phyloP scores from a whole-genome alignment of 805 yeast species.

The Hanseniaspora lachancei region DNA sequence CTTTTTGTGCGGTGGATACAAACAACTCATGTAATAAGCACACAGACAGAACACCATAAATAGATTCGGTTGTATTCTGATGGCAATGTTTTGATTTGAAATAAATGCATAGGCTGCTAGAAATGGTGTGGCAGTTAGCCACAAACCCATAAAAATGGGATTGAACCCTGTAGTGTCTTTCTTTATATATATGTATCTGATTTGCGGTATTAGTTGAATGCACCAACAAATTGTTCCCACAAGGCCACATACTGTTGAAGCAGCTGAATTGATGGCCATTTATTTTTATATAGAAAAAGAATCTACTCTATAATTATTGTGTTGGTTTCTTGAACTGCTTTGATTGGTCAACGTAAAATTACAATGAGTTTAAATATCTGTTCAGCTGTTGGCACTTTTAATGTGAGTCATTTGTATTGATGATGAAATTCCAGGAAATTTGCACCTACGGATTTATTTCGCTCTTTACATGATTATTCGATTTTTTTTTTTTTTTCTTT shows the following conservation, averaged over 20 bases:
- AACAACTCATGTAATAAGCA: slow-evolving; percentile 55
- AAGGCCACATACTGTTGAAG: slow-evolving; percentile 69
- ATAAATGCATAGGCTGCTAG: slow-evolving; percentile 73
- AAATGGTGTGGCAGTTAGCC: slow-evolving; percentile 72
- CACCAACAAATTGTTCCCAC: slow-evolving; percentile 90
- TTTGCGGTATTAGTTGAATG: slow-evolving; percentile 77
- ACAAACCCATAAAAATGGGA: slow-evolving; percentile 72
- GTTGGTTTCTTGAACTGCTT: too few relatives aligned
- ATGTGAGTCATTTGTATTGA: too few relatives aligned
- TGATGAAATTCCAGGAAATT: too few relatives aligned
- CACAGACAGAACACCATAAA: slow-evolving; percentile 58
- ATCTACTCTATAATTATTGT: too few relatives aligned
- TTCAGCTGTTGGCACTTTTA: too few relatives aligned
- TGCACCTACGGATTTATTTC: too few relatives aligned
- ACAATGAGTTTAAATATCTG: too few relatives aligned
- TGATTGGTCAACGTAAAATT: background rate
- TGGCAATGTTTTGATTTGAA: slow-evolving; percentile 56
- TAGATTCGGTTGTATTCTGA: slow-evolving; percentile 77
- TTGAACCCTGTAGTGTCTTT: slow-evolving; percentile 83
- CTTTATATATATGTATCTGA: slow-evolving; percentile 54
- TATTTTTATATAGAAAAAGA: background rate
- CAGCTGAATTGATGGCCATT: slow-evolving; percentile 25
- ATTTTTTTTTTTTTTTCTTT: too few relatives aligned
- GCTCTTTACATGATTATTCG: too few relatives aligned
- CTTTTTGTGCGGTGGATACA: slow-evolving; percentile 55